These are phyloP conservation scores for Protomyces gravidus DNA, from an alignment of 1,139 yeast species.

Conservation along the genomic window DNA sequence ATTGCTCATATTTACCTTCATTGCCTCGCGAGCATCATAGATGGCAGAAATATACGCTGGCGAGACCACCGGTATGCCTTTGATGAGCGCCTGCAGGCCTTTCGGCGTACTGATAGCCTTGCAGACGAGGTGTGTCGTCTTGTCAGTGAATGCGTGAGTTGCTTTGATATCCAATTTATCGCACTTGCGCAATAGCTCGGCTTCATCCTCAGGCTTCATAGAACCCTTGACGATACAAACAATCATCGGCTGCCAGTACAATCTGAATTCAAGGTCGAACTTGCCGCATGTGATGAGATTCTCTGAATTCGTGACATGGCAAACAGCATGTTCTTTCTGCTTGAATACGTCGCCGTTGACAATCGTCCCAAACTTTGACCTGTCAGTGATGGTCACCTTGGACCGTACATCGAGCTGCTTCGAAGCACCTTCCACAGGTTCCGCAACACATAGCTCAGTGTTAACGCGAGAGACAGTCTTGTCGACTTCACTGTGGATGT, in stretches of 20 bases:
- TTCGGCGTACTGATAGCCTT: conserved; percentile 19
- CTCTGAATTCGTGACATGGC: not conserved
- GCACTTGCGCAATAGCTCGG: conserved; percentile 9
- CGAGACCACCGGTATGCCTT: conserved; percentile 11
- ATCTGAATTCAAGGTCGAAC: not conserved
- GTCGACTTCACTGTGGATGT: conserved; percentile 3
- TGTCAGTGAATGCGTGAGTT: conserved; percentile 1
- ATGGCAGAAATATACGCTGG: conserved; percentile 11
- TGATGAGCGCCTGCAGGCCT: conserved; percentile 19
- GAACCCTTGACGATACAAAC: conserved; percentile 4
- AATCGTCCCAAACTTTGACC: conserved; percentile 16
- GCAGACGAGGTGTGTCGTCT: conserved; percentile 26
- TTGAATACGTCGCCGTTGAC: conserved; percentile 1
- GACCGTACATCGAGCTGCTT: conserved; percentile 2
- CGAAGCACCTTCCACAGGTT: not conserved
- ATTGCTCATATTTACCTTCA: conserved; percentile 1
- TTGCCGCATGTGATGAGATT: not conserved
- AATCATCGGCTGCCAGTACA: conserved; percentile 19
- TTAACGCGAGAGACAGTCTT: conserved; percentile 20
- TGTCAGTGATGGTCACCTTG: conserved; percentile 7
- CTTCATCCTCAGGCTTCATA: conserved; percentile 3
- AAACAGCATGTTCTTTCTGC: not conserved
- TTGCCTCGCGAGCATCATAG: not conserved
- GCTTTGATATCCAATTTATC: conserved; percentile 13
- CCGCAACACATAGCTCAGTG: conserved; percentile 4